Base-by-base conservation (phyloP, 495 filamentous ascomycete species). In the Penicillium lagena region DNA sequence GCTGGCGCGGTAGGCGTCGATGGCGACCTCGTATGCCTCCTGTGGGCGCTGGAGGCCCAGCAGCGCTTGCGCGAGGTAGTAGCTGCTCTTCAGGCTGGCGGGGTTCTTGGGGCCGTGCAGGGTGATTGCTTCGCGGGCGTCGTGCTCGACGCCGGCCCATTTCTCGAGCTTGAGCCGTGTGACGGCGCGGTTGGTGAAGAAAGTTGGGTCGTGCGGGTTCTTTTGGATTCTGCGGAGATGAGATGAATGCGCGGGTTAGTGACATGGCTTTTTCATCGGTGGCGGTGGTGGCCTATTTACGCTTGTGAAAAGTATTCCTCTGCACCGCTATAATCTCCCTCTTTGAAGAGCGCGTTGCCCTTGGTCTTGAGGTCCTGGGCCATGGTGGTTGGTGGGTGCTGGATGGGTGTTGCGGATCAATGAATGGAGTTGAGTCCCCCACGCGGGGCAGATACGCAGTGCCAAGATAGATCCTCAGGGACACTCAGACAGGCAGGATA, bases 121-220 rank as follows among this genome's bases (percentile, higher is more conserved):
- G 5, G 80, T 70, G 45, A 98, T 83, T 40, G 86, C 83, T 34
- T 74, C 68, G 15, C 83, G 61, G 52, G 90, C 90, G 65, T 96
- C 93, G 32, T 79, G 72, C 51, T 95, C 83, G 28, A 84, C 89
- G n/a, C 62, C 75, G n/a, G 86, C 74, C 76, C 81, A 90, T 54
- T 73, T 71, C 29, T 62, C 58, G n/a, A 94, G 75, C 55, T 79
- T 81, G 35, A 93, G 70, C 35, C 90, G 83, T 9, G 87, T 81
- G 63, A 95, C 83, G 34, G 91, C 87, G 40, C 93, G 86, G 70
- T 98, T 98, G 28, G 91, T 94, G 72, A 76, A 77, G 59, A 76
- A 71, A 27, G 66, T 70, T 17, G 75, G 61, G 42, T 76, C 72
- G 36, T 49, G 50, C 3, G 74, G 58, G 43, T 76, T 67, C 51